These are phyloP conservation scores for Ottelia alismoides DNA, from an alignment of 106 monocot species.

Conservation along the genomic window DNA sequence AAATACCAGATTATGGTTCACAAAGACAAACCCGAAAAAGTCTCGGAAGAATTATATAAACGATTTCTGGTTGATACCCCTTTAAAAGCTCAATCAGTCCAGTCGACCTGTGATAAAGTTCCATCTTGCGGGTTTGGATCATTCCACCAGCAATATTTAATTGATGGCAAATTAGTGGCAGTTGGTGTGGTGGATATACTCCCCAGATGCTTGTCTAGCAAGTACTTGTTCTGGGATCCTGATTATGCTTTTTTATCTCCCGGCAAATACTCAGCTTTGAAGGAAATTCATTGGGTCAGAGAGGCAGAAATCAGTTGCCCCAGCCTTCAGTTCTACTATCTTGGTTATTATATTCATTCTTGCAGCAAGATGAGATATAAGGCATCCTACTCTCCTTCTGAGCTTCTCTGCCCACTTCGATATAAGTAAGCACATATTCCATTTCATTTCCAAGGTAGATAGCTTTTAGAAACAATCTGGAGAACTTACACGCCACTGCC, in stretches of 20 bases:
- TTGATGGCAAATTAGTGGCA: constrained; percentile 92
- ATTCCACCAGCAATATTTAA: constrained; percentile 86
- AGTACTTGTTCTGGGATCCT: constrained; percentile 99
- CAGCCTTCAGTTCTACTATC: constrained; percentile 79
- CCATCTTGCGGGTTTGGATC: constrained; percentile 85
- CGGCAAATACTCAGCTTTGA: constrained; percentile 87
- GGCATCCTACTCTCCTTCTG: constrained; percentile 84
- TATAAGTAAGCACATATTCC: constrained; percentile 71
- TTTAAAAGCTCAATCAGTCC: constrained; percentile 43
- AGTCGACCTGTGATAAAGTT: constrained; percentile 13
- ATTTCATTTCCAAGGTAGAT: too few relatives aligned
- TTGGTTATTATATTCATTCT: constrained; percentile 96
- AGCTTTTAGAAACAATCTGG: too few relatives aligned
- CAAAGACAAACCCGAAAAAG: constrained; percentile 58
- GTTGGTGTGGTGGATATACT: constrained; percentile 97
- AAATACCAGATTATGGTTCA: constrained; percentile 89
- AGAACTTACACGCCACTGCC: too few relatives aligned
- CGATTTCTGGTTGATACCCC: constrained; percentile 86
- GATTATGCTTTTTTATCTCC: constrained; percentile 80
- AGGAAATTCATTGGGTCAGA: constrained; percentile 90
- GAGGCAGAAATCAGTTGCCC: constrained; percentile 26
- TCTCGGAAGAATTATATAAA: constrained; percentile 57
- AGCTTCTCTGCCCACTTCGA: constrained; percentile 94
- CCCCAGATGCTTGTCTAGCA: constrained; percentile 94
- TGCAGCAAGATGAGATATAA: constrained; percentile 99